Evolutionary conservation across 2,329 filamentous ascomycete genomes (phyloP), one percentile per base, ranked within the genome.

Genomic region (Cladophialophora yegresii): DNA sequence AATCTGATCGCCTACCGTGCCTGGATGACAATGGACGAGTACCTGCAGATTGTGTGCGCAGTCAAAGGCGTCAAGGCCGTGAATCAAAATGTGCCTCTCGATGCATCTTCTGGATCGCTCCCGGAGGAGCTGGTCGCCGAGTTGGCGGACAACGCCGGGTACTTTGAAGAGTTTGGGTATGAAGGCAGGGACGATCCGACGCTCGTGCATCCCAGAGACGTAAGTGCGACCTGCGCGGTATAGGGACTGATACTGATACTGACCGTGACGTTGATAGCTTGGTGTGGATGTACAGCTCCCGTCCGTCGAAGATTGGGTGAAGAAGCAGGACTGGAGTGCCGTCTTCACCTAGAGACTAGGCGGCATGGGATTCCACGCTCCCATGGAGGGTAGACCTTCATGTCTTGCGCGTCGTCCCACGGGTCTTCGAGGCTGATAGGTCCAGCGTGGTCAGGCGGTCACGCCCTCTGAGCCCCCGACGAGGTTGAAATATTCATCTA

Each of bases 1-100:
- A 81, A 78, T 30, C 71, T 84, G 1, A 68, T 82, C 1, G 82
- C 80, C 0, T 82, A 80, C 61, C 77, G 82, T 54, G 76, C 74
- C 54, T 73, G 76, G 54, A 54, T 79, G 8, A 76, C 71, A 0
- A 60, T 79, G 0, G 67, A 63, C 0, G 73, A 82, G 40, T 67
- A 74, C 1, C 61, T 77, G 1, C 72, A 76, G 0, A 54, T 70
- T 0, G 83, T 79, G 77, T 71, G 71, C 1, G 73, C 65, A 36
- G 73, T 73, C 6, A 78, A 76, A 0, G 79, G 78, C 0, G 75
- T 78, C 26, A 63, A 75, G n/a, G 77, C 75, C 0, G 67, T 67
- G 1, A 71, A 77, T 13, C 36, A 33, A 10, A 63, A 74, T 7
- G 59, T 58, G 65, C 0, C 60, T 71, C 3, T 70, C 78, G 16